Percentiles rank a stretch among this genome's conserved stretches.
Evolutionary conservation across 495 filamentous ascomycete species (phyloP).

Genomic region (Platismatia glauca): DNA sequence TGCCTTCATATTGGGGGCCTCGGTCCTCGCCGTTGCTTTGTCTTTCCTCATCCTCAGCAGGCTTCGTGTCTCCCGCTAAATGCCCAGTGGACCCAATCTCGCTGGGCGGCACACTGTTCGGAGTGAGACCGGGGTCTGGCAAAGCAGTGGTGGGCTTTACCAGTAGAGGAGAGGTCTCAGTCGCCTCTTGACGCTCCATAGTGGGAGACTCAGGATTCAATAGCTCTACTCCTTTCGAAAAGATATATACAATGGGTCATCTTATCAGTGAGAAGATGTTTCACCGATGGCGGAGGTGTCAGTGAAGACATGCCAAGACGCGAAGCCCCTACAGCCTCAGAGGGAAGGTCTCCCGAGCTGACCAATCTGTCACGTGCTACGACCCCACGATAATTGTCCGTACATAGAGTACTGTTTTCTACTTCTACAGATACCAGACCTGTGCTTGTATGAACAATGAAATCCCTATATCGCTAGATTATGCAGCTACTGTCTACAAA

Average conservation of each 20-base stretch:
- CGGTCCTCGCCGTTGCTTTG: not conserved
- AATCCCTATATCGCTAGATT: too few relatives aligned
- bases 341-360: not conserved
- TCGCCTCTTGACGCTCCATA: conserved; percentile 6
- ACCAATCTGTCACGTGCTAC: not conserved
- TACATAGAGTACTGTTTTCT: too few relatives aligned
- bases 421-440: too few relatives aligned
- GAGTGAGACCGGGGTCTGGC: not conserved
- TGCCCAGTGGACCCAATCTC: not conserved
- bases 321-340: not conserved
- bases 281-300: not conserved
- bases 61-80: not conserved
- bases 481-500: too few relatives aligned
- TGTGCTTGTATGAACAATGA: too few relatives aligned
- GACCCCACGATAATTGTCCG: too few relatives aligned
- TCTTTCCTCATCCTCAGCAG: conserved; percentile 15
- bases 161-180: conserved; percentile 19
- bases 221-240: not conserved
- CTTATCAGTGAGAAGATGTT: not conserved
- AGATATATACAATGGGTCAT: not conserved
- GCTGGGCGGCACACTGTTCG: not conserved
- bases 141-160: not conserved
- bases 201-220: not conserved
- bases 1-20: conserved; percentile 23
- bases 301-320: too few relatives aligned